phyloP scores from a whole-genome alignment of 192 early-diverging fungal species.

The Entophlyctis helioformis region DNA sequence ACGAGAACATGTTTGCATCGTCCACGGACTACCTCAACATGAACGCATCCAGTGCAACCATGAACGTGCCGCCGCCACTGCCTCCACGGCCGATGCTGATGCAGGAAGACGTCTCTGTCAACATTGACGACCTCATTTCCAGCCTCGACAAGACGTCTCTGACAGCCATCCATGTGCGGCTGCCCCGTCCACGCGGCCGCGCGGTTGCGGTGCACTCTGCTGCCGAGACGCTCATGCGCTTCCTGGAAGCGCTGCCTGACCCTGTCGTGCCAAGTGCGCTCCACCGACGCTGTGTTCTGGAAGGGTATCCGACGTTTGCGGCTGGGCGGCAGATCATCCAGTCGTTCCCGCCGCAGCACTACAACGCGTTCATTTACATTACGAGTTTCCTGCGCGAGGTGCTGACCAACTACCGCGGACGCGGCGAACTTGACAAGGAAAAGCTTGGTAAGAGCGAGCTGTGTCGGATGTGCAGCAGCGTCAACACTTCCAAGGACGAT shows the following conservation, averaged over 20 bases:
- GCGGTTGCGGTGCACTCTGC: conserved; percentile 55
- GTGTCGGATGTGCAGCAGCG: too few relatives aligned
- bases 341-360: conserved; percentile 51
- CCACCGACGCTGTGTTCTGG: conserved; percentile 51
- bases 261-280: conserved; percentile 59
- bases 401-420: conserved; percentile 26
- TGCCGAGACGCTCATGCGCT: conserved; percentile 54
- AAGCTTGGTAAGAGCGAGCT: conserved; percentile 39
- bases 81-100: too few relatives aligned
- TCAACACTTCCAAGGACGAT: too few relatives aligned
- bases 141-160: too few relatives aligned
- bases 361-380: conserved; percentile 70
- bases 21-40: too few relatives aligned
- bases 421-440: conserved; percentile 11
- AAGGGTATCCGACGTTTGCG: conserved; percentile 25
- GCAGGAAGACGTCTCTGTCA: not conserved
- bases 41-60: too few relatives aligned
- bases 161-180: not conserved
- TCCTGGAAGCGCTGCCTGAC: conserved; percentile 59
- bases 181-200: conserved; percentile 23
- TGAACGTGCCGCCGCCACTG: too few relatives aligned
- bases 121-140: not conserved
- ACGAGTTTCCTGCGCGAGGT: conserved; percentile 64
- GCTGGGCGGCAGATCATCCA: conserved; percentile 34
- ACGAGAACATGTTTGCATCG: not conserved